Percentiles rank a stretch among this genome's conserved stretches.
phyloP scores from a whole-genome alignment of 306 rosid genomes.

The Cucurbita argyrosperma region DNA sequence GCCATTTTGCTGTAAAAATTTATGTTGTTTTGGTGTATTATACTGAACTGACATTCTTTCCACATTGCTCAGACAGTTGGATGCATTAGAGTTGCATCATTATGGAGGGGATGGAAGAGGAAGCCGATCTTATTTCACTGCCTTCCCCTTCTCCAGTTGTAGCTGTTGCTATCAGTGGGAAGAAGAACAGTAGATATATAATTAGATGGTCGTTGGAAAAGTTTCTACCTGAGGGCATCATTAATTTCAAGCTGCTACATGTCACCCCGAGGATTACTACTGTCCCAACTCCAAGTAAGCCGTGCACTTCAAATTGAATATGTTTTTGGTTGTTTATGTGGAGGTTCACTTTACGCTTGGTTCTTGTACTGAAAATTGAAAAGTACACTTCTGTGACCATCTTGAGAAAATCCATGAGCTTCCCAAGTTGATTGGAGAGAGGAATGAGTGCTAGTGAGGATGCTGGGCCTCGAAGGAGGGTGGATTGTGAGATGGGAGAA shows the following conservation, averaged over 20 bases:
- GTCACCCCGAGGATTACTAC: slow-evolving; percentile 39
- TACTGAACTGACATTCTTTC: background rate
- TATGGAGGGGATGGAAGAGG: slow-evolving; percentile 30
- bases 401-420: background rate
- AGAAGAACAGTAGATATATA: slow-evolving; percentile 54
- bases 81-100: background rate
- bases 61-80: background rate
- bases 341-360: background rate
- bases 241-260: slow-evolving; percentile 55
- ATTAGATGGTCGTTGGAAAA: slow-evolving; percentile 71
- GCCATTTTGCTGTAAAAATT: background rate
- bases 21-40: background rate
- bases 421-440: no score
- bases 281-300: slow-evolving; percentile 81
- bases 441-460: no score
- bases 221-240: slow-evolving; percentile 62
- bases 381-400: background rate
- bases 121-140: slow-evolving; percentile 11
- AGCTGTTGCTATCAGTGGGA: slow-evolving; percentile 75
- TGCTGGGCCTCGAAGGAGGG: no score
- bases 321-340: background rate
- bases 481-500: no score
- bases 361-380: background rate
- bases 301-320: slow-evolving; percentile 1
- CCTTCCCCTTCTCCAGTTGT: slow-evolving; percentile 27